phyloP scores from a whole-genome alignment of 2,329 filamentous ascomycete genomes.

The Ceratocystis cacaofunesta region DNA sequence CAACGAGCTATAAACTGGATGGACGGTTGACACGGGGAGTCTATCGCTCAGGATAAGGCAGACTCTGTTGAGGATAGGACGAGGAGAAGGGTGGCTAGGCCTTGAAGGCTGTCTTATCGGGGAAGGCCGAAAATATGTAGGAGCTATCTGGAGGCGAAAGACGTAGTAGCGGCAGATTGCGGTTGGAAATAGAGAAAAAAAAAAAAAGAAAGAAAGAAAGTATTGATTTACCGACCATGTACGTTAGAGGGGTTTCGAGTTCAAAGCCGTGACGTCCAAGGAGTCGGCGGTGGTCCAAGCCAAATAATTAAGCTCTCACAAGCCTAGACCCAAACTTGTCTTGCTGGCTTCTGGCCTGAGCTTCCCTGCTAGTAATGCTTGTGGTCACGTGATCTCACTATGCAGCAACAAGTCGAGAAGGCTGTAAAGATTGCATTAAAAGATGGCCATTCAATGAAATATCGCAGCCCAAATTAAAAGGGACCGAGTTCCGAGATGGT shows the following conservation, averaged over 20 bases:
- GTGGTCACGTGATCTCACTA: not conserved
- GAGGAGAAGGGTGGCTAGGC: not conserved
- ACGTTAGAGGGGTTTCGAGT: not conserved
- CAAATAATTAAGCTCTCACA: not conserved
- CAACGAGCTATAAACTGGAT: not conserved
- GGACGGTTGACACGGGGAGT: not conserved
- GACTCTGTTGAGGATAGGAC: not conserved
- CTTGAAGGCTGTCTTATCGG: not conserved
- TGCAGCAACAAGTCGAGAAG: not conserved
- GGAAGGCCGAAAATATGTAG: not conserved
- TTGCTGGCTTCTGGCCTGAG: constrained; percentile 14
- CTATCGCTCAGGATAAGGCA: not conserved
- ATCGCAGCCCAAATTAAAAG: not conserved
- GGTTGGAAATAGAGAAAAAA: not conserved
- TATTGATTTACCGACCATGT: not conserved
- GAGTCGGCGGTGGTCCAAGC: not conserved
- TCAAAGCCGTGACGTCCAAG: constrained; percentile 4
- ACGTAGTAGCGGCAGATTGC: not conserved
- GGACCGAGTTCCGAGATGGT: constrained; percentile 8
- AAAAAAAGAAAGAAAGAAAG: not conserved
- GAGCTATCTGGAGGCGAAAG: not conserved
- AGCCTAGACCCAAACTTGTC: constrained; percentile 4
- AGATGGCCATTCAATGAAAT: not conserved
- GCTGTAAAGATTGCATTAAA: not conserved
- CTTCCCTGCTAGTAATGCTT: not conserved